Percentiles rank a stretch among this genome's conserved stretches.
Evolutionary conservation across 257 asterid species (phyloP).

Genomic region (Forsythia viridissima): DNA sequence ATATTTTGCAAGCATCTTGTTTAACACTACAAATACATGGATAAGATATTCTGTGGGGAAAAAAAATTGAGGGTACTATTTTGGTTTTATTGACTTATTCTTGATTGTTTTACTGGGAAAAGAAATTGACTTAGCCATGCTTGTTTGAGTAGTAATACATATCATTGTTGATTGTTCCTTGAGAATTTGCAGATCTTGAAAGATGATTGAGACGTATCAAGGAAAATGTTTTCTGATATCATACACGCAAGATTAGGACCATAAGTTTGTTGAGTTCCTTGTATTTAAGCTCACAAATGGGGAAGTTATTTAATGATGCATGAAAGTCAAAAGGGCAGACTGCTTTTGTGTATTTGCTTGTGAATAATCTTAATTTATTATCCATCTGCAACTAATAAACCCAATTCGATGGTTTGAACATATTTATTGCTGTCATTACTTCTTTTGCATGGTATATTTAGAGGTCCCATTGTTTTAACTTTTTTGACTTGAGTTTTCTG

Average conservation of each 20-base stretch:
- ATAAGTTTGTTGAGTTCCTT: too few relatives aligned
- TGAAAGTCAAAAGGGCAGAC: not conserved
- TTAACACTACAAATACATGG: too few relatives aligned
- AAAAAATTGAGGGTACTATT: too few relatives aligned
- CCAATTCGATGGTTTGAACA: not conserved
- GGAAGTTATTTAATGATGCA: not conserved
- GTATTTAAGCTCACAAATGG: too few relatives aligned
- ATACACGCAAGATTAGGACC: not conserved
- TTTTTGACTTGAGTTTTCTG: slow-evolving; percentile 10
- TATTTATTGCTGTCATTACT: not conserved
- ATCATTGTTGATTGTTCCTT: not conserved
- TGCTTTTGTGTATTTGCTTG: not conserved
- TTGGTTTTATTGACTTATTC: too few relatives aligned
- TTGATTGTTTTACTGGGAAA: too few relatives aligned
- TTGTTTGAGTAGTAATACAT: too few relatives aligned
- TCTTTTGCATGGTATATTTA: not conserved
- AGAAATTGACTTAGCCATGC: too few relatives aligned
- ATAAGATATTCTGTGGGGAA: too few relatives aligned
- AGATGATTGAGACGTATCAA: slow-evolving; percentile 2
- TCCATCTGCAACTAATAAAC: not conserved
- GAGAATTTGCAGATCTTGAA: slow-evolving; percentile 9
- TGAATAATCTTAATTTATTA: not conserved
- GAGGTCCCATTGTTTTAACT: not conserved
- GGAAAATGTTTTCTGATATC: not conserved
- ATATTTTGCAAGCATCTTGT: too few relatives aligned